These are phyloP conservation scores for Tolypocladium ophioglossoides DNA, from an alignment of 2,329 filamentous ascomycete genomes.

Conservation along the genomic window DNA sequence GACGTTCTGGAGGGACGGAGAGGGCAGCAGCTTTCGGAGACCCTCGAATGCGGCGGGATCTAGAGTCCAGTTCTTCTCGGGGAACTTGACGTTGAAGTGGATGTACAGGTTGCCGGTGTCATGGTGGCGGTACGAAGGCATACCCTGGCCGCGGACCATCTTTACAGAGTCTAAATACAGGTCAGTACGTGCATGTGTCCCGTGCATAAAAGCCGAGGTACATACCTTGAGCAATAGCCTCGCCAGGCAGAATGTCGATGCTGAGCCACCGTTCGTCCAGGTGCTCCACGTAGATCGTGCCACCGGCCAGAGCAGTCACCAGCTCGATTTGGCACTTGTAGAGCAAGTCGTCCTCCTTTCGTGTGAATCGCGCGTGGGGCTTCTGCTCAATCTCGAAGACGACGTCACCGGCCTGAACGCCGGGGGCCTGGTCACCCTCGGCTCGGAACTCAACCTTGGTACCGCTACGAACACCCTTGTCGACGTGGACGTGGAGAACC, in stretches of 20 bases:
- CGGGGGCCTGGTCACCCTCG: slow-evolving; percentile 92
- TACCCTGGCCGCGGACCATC: slow-evolving; percentile 91
- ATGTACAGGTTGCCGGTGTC: slow-evolving; percentile 94
- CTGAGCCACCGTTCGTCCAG: slow-evolving; percentile 95
- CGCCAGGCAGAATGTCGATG: slow-evolving; percentile 84
- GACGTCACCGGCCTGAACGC: slow-evolving; percentile 87
- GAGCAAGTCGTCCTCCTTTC: slow-evolving; percentile 91
- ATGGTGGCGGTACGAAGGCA: slow-evolving; percentile 94
- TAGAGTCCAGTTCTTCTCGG: slow-evolving; percentile 61
- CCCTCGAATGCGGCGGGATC: slow-evolving; percentile 62
- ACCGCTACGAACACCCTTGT: slow-evolving; percentile 84
- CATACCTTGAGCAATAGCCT: slow-evolving; percentile 88
- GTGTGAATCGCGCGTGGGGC: slow-evolving; percentile 89
- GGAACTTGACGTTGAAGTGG: slow-evolving; percentile 96
- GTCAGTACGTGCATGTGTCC: slow-evolving; percentile 1
- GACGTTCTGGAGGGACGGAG: slow-evolving; percentile 48
- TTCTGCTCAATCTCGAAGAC: slow-evolving; percentile 99
- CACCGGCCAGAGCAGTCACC: slow-evolving; percentile 86
- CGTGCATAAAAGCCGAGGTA: slow-evolving; percentile 5
- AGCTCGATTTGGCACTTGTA: slow-evolving; percentile 95
- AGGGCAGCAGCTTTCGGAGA: slow-evolving; percentile 76
- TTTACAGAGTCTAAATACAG: slow-evolving; percentile 66
- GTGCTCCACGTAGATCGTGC: slow-evolving; percentile 86
- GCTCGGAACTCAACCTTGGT: slow-evolving; percentile 96
- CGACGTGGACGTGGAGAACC: slow-evolving; percentile 95